Base-by-base conservation (phyloP, 1,284 basidiomycete species). In the Cryptococcus amylolentus region DNA sequence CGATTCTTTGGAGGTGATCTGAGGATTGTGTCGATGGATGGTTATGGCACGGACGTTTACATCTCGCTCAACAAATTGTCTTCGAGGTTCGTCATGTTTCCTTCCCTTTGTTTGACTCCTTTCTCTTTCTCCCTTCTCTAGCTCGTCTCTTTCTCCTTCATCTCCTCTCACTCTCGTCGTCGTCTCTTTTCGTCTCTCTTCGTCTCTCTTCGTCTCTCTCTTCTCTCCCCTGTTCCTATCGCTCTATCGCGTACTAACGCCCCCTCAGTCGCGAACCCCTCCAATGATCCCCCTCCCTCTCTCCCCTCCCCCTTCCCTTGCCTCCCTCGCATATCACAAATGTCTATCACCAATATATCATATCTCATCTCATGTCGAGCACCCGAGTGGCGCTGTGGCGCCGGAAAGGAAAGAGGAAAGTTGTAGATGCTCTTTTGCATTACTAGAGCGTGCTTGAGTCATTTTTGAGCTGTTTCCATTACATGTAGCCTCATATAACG, bases 11-110 rank as follows among this genome's bases (percentile, higher is more conserved):
- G 96, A 1, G 95, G 95, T 3, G 94, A 98, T 76, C 80, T 98
- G n/a, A 84, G 91, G 51, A 78, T 98, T 55, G 98, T 98, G 66
- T 91, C 92, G 45, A 98, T 98, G 95, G 94, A 98, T 64, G 93
- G 93, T 7, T 95, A 90, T 67, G 92, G 89, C 4, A 93, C 90
- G 39, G 90, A 67, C 65, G 55, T 62, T 53, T 62, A 54, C 26
- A 76, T 76, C 42, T 71, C 70, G 16, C 67, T 76, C 48, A 76
- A 76, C 63, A 74, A 74, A 62, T 61, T 76, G 42, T 74, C 72
- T 20, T 71, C 70, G 2, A 72, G 70, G 67, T 69, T 20, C 5
- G 49, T 40, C 14, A 8, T 49, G 1, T 8, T 4, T 23, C 20
- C 13, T 46, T 8, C 41, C 8, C 4, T 7, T 40, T 23, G 10